phyloP scores from a whole-genome alignment of 371 early-diverging fungal genomes.

The Zychaea mexicana region DNA sequence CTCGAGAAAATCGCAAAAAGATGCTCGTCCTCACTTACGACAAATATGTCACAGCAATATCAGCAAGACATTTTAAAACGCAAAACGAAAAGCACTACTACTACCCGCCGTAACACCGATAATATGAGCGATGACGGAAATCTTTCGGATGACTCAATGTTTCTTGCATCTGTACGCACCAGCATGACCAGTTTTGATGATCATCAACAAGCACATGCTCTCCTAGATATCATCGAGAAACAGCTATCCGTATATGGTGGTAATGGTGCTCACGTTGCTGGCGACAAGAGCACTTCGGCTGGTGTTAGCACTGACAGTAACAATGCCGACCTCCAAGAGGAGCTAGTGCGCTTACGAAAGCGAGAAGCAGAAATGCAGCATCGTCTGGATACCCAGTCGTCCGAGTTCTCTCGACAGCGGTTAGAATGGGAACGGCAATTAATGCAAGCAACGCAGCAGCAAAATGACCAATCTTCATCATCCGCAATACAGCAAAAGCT shows the following conservation, averaged over 20 bases:
- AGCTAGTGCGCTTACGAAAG: neutral
- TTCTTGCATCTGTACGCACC: constrained; percentile 19
- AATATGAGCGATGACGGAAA: constrained; percentile 21
- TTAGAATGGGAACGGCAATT: neutral
- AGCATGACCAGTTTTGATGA: constrained; percentile 20
- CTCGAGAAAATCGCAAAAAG: neutral
- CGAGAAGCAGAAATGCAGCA: neutral
- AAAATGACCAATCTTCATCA: neutral
- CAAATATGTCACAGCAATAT: neutral
- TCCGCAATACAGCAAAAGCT: neutral
- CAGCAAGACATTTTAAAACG: neutral
- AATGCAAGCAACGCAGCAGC: neutral
- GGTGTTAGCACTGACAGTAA: neutral
- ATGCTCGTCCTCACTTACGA: neutral
- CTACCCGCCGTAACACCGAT: neutral
- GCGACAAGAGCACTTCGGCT: neutral
- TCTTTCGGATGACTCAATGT: constrained; percentile 18
- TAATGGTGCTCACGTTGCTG: neutral
- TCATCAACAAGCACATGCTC: constrained; percentile 2
- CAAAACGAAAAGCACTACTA: neutral
- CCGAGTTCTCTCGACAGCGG: neutral
- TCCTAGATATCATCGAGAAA: neutral
- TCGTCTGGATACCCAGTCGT: neutral
- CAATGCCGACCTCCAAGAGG: neutral
- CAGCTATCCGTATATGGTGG: neutral